Evolutionary conservation across 768 basidiomycete species (phyloP).

Genomic region (Rhodotorula babjevae): DNA sequence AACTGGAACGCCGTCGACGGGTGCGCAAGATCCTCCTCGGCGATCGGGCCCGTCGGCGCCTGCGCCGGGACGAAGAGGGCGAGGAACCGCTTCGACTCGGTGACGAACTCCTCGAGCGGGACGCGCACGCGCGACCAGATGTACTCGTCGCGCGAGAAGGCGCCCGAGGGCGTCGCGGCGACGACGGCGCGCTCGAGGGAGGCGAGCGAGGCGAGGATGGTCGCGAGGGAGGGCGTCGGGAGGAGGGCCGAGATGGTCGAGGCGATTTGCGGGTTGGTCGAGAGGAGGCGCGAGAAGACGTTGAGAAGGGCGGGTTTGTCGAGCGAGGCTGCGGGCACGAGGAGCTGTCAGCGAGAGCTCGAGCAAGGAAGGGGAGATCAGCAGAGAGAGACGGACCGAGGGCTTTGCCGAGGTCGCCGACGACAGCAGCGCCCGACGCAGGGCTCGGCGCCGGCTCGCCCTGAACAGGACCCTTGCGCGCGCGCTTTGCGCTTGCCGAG

Average conservation of each 20-base stretch:
- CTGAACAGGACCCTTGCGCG: background rate
- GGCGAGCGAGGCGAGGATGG: slow-evolving; percentile 5
- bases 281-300: slow-evolving; percentile 39
- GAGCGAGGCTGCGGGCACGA: slow-evolving; percentile 35
- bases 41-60: background rate
- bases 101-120: slow-evolving; percentile 38
- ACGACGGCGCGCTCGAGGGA: slow-evolving; percentile 25
- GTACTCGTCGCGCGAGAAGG: slow-evolving; percentile 34
- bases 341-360: too few relatives aligned
- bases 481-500: background rate
- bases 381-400: slow-evolving; percentile 28
- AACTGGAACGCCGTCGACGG: slow-evolving; percentile 40
- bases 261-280: slow-evolving; percentile 32
- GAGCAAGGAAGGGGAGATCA: too few relatives aligned
- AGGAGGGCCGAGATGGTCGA: slow-evolving; percentile 35
- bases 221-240: slow-evolving; percentile 31
- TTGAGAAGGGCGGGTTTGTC: slow-evolving; percentile 37
- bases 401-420: slow-evolving; percentile 39
- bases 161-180: slow-evolving; percentile 36
- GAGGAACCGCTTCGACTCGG: slow-evolving; percentile 22
- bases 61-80: slow-evolving; percentile 27
- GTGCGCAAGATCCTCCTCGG: slow-evolving; percentile 25
- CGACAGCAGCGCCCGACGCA: background rate
- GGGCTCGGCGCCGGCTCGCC: background rate
- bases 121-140: slow-evolving; percentile 33